Percentiles rank a stretch among this genome's conserved stretches.
These are phyloP conservation scores for Calonectria naviculata DNA, from an alignment of 2,329 filamentous ascomycete genomes.

Conservation along the genomic window DNA sequence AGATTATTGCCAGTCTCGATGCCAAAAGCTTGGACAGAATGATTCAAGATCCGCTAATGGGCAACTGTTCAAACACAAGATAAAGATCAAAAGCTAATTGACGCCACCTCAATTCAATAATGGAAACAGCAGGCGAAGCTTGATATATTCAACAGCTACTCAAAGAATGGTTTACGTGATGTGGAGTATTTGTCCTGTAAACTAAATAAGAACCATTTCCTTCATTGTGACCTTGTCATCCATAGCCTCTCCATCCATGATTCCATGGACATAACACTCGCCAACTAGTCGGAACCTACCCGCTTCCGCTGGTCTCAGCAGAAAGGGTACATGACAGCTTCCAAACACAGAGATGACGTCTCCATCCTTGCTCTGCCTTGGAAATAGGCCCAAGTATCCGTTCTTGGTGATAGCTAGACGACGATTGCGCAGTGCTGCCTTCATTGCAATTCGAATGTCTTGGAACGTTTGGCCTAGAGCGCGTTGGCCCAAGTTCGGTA, in stretches of 20 bases:
- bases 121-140: too few relatives aligned
- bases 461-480: neutral
- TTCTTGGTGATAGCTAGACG: neutral
- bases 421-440: neutral
- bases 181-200: too few relatives aligned
- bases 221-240: too few relatives aligned
- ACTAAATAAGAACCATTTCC: neutral
- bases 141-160: too few relatives aligned
- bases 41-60: too few relatives aligned
- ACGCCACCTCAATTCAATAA: too few relatives aligned
- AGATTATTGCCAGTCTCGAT: too few relatives aligned
- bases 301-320: neutral
- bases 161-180: too few relatives aligned
- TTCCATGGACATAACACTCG: neutral
- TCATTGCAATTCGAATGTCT: neutral
- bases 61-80: too few relatives aligned
- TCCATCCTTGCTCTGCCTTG: neutral
- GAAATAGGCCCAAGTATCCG: neutral
- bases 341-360: neutral
- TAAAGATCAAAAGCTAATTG: too few relatives aligned
- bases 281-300: neutral
- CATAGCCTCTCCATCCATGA: neutral
- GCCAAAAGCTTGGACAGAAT: too few relatives aligned
- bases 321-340: neutral
- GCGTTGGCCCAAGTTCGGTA: neutral